Conservation (phyloP, 192 early-diverging fungal species). For the Coemansia sp. region DNA sequence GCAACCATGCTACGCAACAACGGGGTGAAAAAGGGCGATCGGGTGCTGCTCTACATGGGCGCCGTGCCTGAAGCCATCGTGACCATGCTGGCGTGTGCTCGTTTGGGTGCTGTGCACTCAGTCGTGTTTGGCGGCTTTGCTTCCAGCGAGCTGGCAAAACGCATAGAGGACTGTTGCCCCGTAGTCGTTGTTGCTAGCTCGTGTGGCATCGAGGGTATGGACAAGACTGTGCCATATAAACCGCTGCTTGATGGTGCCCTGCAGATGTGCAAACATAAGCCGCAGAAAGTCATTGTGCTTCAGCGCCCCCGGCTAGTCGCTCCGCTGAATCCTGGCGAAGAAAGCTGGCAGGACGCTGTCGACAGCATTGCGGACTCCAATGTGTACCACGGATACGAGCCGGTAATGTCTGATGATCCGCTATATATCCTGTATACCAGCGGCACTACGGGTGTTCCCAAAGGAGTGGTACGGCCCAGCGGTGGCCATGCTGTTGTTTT, state of each 20-base stretch:
- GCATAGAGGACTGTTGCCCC: conserved; percentile 77
- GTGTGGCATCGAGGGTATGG: conserved; percentile 75
- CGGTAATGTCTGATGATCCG: conserved; percentile 65
- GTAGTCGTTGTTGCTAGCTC: conserved; percentile 71
- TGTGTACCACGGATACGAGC: conserved; percentile 53
- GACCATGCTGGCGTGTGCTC: conserved; percentile 82
- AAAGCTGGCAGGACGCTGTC: conserved; percentile 55
- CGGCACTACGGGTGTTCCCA: conserved; percentile 77
- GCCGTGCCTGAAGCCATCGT: conserved; percentile 78
- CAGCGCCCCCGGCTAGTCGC: conserved; percentile 60
- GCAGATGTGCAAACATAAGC: conserved; percentile 46
- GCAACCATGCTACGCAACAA: conserved; percentile 62
- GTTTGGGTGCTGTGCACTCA: conserved; percentile 78
- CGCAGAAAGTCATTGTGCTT: conserved; percentile 60
- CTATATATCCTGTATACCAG: conserved; percentile 81
- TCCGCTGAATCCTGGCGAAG: conserved; percentile 41
- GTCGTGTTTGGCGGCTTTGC: conserved; percentile 86
- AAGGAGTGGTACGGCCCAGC: conserved; percentile 57
- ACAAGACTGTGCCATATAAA: conserved; percentile 69
- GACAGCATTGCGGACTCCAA: conserved; percentile 45
- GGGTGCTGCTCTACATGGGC: conserved; percentile 83
- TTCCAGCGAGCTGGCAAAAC: conserved; percentile 72
- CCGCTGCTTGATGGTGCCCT: conserved; percentile 73
- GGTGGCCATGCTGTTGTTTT: conserved; percentile 75
- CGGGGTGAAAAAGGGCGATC: conserved; percentile 67